Evolutionary conservation across 2,329 filamentous ascomycete species (phyloP).

Genomic region (Penicillium sp.): DNA sequence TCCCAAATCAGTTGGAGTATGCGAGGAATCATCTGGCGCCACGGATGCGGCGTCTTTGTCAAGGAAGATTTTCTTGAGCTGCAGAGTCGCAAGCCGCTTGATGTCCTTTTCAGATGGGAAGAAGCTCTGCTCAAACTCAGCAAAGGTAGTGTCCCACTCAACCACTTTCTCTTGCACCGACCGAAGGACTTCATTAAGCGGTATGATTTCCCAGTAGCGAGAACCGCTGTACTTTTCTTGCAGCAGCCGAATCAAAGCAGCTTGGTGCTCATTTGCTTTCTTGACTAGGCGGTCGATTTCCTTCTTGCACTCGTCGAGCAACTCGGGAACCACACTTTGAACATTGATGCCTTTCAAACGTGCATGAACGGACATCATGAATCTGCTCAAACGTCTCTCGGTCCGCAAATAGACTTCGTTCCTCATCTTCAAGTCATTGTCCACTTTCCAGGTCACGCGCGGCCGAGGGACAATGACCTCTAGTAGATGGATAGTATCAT

Average conservation of each 20-base stretch:
- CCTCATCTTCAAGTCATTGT: constrained; percentile 86
- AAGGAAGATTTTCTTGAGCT: constrained; percentile 91
- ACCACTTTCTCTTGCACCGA: constrained; percentile 90
- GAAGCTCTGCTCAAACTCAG: constrained; percentile 88
- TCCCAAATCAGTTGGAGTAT: constrained; percentile 41
- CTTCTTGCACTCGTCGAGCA: constrained; percentile 74
- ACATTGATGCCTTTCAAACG: constrained; percentile 86
- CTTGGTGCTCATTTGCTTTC: constrained; percentile 81
- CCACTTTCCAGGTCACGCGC: constrained; percentile 95
- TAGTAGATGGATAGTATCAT: constrained; percentile 86
- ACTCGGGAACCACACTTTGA: constrained; percentile 86
- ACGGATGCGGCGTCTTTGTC: constrained; percentile 78
- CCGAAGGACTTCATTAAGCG: constrained; percentile 83
- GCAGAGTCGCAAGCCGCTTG: constrained; percentile 82
- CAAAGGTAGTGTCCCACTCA: constrained; percentile 89
- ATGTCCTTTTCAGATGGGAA: constrained; percentile 96
- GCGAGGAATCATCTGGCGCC: constrained; percentile 65
- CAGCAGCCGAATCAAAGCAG: constrained; percentile 69
- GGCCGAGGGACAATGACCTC: constrained; percentile 91
- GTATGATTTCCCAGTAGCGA: constrained; percentile 95
- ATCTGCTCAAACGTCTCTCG: constrained; percentile 78
- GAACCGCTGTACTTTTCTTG: constrained; percentile 91
- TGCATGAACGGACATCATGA: constrained; percentile 82
- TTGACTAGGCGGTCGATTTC: constrained; percentile 78
- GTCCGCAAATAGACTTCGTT: constrained; percentile 85